phyloP scores from a whole-genome alignment of 306 rosid genomes.

The Biancaea sappan region DNA sequence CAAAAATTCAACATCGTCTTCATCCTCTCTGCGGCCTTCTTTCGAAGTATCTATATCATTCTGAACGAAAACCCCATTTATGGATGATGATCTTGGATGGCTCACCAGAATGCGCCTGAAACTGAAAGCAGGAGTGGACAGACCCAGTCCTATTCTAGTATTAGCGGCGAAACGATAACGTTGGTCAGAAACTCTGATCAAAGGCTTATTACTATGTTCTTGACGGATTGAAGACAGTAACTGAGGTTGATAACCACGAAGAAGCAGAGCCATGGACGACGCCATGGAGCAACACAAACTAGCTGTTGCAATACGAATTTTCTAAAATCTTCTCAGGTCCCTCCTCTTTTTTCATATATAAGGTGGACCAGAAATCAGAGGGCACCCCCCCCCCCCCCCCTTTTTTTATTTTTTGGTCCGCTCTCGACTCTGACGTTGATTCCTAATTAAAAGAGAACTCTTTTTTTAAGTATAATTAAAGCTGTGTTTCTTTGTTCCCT shows the following conservation, averaged over 20 bases:
- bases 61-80: constrained; percentile 57
- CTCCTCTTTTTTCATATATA: too few relatives aligned
- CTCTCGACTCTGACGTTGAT: too few relatives aligned
- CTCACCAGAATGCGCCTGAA: constrained; percentile 32
- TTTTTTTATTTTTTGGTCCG: too few relatives aligned
- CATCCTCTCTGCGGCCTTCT: constrained; percentile 1
- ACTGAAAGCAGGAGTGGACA: constrained; percentile 14
- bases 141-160: constrained; percentile 17
- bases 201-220: constrained; percentile 23
- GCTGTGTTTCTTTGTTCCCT: too few relatives aligned
- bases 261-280: constrained; percentile 55
- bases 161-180: constrained; percentile 31
- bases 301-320: too few relatives aligned
- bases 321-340: too few relatives aligned
- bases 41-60: constrained; percentile 38
- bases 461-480: too few relatives aligned
- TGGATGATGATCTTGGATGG: constrained; percentile 55
- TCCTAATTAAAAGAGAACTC: too few relatives aligned
- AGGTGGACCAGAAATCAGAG: too few relatives aligned
- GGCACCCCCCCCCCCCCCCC: too few relatives aligned
- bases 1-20: constrained; percentile 32
- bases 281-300: neutral
- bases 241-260: constrained; percentile 42
- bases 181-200: neutral
- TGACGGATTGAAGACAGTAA: constrained; percentile 35